These are phyloP conservation scores for Sporothrix luriei DNA, from an alignment of 2,329 filamentous ascomycete genomes.

Conservation along the genomic window DNA sequence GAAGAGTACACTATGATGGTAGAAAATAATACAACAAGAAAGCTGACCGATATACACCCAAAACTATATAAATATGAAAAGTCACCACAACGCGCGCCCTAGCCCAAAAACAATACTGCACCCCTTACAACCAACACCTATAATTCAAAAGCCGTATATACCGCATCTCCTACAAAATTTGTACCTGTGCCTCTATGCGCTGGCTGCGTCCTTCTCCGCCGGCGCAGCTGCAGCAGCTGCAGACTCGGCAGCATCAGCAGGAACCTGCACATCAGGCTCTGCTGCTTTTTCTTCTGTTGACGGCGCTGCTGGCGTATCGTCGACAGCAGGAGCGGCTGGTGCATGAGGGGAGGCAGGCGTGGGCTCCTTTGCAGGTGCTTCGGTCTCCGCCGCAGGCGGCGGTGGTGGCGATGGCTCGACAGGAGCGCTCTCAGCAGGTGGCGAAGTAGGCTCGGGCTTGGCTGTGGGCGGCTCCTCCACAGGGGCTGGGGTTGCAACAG, in stretches of 20 bases:
- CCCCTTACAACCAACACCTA: not conserved
- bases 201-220: not conserved
- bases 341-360: not conserved
- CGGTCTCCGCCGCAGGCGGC: not conserved
- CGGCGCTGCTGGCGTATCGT: not conserved
- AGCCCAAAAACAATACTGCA: not conserved
- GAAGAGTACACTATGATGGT: not conserved
- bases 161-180: not conserved
- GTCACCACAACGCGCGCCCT: not conserved
- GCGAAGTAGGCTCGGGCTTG: not conserved
- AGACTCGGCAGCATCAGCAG: not conserved
- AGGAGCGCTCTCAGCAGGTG: not conserved
- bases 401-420: slow-evolving; percentile 1
- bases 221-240: not conserved
- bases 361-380: not conserved
- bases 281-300: not conserved
- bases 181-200: not conserved
- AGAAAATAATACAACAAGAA: not conserved
- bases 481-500: not conserved
- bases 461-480: not conserved
- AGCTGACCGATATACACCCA: slow-evolving; percentile 3
- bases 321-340: not conserved
- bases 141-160: not conserved
- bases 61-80: not conserved
- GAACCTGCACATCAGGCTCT: not conserved